A percentile compares a stretch with the other conserved stretches of the same genome.
Evolutionary conservation across 2,329 filamentous ascomycete genomes (phyloP).

Genomic region (Amphichorda felina): DNA sequence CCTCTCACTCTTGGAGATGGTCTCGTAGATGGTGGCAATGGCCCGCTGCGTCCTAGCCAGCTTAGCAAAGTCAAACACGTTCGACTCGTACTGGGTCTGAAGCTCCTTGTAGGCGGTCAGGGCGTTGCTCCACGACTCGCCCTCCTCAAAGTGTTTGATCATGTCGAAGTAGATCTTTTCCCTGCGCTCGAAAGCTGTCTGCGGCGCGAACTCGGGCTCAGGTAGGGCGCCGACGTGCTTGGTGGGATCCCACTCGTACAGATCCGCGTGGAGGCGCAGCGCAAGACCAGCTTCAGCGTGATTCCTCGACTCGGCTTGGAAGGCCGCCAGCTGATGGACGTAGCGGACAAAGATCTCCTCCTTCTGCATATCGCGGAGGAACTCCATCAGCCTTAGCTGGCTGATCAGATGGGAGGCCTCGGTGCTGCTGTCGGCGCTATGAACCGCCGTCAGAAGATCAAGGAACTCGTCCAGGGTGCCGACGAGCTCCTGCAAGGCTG

Average conservation of each 20-base stretch:
- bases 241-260: constrained; percentile 82
- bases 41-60: constrained; percentile 79
- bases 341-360: constrained; percentile 95
- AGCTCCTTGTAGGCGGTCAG: constrained; percentile 83
- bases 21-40: constrained; percentile 87
- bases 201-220: constrained; percentile 69
- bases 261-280: constrained; percentile 78
- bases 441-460: constrained; percentile 80
- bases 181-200: constrained; percentile 84
- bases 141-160: constrained; percentile 89
- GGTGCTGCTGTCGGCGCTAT: constrained; percentile 59
- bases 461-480: constrained; percentile 81
- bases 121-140: constrained; percentile 86
- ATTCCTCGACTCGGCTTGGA: constrained; percentile 67
- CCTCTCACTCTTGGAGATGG: constrained; percentile 70
- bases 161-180: constrained; percentile 88
- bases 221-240: constrained; percentile 51
- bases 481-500: constrained; percentile 67
- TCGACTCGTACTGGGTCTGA: constrained; percentile 80
- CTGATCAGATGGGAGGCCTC: constrained; percentile 81
- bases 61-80: constrained; percentile 83
- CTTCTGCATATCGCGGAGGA: constrained; percentile 91
- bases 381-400: constrained; percentile 85
- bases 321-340: constrained; percentile 75
- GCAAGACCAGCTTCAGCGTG: constrained; percentile 82